A percentile compares a stretch with the other conserved stretches of the same genome.
phyloP scores from a whole-genome alignment of 768 basidiomycete species.

The Tulasnella sp. region DNA sequence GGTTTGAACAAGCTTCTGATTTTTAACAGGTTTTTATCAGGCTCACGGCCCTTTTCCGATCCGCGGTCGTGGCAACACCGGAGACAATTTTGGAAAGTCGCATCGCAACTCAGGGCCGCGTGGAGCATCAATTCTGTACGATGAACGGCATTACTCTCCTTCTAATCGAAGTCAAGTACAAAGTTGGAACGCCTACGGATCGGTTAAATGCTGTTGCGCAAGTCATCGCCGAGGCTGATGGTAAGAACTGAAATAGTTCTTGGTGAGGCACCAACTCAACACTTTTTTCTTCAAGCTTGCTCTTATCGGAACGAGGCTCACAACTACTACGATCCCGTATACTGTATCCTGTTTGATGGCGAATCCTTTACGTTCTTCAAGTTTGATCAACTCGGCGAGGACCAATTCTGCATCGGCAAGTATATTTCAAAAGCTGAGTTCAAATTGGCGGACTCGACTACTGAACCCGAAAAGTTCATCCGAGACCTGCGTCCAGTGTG shows the following conservation, averaged over 20 bases:
- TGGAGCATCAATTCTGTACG: neutral
- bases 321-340: neutral
- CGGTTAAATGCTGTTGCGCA: neutral
- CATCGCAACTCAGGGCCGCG: neutral
- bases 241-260: neutral
- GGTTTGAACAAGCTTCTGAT: neutral
- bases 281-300: too few relatives aligned
- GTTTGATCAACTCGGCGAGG: neutral
- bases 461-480: neutral
- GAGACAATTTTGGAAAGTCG: neutral
- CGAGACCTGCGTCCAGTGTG: neutral
- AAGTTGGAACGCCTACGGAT: neutral
- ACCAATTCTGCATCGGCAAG: neutral
- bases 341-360: neutral
- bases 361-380: neutral
- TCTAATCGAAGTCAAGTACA: neutral
- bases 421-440: neutral
- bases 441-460: neutral
- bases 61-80: neutral
- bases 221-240: neutral
- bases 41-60: neutral
- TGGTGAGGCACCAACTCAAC: neutral
- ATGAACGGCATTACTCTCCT: neutral
- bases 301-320: neutral
- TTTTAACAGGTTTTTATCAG: neutral